phyloP scores from a whole-genome alignment of 176 grass and related monocot genomes.

The Melocanna baccifera region DNA sequence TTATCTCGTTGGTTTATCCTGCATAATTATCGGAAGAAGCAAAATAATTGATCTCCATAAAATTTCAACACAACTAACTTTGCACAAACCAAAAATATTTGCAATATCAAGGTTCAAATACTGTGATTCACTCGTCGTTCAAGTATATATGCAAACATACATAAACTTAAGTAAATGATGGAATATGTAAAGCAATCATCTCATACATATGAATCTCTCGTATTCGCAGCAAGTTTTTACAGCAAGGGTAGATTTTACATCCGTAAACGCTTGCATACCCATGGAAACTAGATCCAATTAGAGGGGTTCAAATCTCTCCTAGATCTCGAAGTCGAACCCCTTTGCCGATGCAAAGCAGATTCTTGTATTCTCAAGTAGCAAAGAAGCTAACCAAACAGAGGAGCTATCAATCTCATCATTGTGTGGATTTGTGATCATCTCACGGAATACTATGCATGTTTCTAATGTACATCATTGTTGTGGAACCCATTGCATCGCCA shows the following conservation, averaged over 20 bases:
- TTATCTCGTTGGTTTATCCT: not conserved
- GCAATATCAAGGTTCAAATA: not conserved
- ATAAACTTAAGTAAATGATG: not conserved
- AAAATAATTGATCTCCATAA: not conserved
- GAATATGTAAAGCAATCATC: not conserved
- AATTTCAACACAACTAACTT: not conserved
- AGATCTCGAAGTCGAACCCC: not conserved
- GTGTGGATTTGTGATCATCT: not conserved
- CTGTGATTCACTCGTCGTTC: not conserved
- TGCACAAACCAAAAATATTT: not conserved
- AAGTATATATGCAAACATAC: not conserved
- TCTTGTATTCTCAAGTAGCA: not conserved
- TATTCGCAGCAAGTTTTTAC: not conserved
- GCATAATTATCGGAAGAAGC: not conserved
- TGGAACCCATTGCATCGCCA: conserved; percentile 71
- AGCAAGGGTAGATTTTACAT: not conserved
- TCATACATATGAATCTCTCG: not conserved
- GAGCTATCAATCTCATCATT: not conserved
- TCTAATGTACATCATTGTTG: conserved; percentile 93
- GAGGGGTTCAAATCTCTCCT: not conserved
- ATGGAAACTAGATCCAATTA: not conserved
- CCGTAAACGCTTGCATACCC: not conserved
- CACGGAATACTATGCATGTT: conserved; percentile 19
- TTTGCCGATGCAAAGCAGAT: not conserved
- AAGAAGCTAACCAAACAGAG: not conserved